phyloP scores from a whole-genome alignment of 495 filamentous ascomycete genomes.

The Aspergillus incahuasiensis region DNA sequence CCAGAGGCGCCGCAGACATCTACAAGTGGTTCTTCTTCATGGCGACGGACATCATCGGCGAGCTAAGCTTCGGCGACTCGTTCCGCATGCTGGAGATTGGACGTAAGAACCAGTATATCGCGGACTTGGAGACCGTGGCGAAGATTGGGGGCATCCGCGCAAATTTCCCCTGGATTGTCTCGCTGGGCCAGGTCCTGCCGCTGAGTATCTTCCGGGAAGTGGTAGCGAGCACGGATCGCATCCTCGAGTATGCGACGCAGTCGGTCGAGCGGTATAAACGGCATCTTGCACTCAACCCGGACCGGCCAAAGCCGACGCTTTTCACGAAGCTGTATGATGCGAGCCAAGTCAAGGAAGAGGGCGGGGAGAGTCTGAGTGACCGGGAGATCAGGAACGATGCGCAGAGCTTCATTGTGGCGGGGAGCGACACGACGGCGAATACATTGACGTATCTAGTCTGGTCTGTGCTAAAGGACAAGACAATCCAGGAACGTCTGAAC shows the following conservation, averaged over 20 bases:
- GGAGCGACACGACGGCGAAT: conserved; percentile 38
- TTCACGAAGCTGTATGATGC: conserved; percentile 45
- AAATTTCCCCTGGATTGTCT: conserved; percentile 31
- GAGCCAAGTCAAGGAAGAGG: conserved; percentile 2
- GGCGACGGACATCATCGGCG: conserved; percentile 52
- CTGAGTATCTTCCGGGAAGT: conserved; percentile 11
- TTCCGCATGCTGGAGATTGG: conserved; percentile 52
- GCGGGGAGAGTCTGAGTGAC: conserved; percentile 27
- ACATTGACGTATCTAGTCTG: conserved; percentile 40
- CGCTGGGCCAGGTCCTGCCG: conserved; percentile 5
- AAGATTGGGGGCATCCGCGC: conserved; percentile 26
- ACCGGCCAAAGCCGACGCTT: conserved; percentile 35
- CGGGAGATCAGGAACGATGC: conserved; percentile 41
- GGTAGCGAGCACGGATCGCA: conserved; percentile 9
- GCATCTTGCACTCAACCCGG: conserved; percentile 18
- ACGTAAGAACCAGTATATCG: conserved; percentile 41
- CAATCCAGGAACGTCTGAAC: conserved; percentile 6
- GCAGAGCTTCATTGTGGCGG: conserved; percentile 45
- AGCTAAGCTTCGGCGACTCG: conserved; percentile 54
- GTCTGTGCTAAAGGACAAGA: conserved; percentile 15
- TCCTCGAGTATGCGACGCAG: conserved; percentile 29
- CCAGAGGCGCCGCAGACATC: conserved; percentile 37
- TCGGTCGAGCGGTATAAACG: conserved; percentile 39
- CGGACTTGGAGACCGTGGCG: conserved; percentile 30
- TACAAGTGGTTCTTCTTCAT: conserved; percentile 56